These are phyloP conservation scores for Podaxis carcinomalis DNA, from an alignment of 768 basidiomycete species.

Conservation along the genomic window DNA sequence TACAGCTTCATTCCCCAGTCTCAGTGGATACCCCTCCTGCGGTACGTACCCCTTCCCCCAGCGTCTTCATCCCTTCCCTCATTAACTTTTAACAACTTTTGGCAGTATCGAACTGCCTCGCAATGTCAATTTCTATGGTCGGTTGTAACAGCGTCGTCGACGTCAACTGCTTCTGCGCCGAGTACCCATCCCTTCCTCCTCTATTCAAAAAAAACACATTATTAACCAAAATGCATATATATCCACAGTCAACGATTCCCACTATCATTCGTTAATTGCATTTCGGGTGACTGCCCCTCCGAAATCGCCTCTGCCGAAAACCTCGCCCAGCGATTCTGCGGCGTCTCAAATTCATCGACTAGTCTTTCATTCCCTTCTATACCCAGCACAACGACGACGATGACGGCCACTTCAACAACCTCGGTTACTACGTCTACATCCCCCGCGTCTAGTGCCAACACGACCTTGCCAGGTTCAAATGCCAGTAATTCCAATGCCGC, in stretches of 20 bases:
- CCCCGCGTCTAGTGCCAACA: neutral
- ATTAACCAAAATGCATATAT: neutral
- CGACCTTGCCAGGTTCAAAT: neutral
- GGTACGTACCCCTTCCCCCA: conserved; percentile 22
- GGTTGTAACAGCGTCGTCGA: conserved; percentile 42
- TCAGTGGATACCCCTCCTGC: conserved; percentile 34
- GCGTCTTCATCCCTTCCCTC: neutral
- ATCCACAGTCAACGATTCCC: conserved; percentile 30
- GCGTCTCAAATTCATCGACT: conserved; percentile 29
- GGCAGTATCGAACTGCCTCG: conserved; percentile 44
- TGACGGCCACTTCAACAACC: neutral
- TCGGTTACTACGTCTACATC: neutral
- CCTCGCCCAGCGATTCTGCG: conserved; percentile 46
- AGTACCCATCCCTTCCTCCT: conserved; percentile 17
- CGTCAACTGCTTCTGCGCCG: conserved; percentile 46
- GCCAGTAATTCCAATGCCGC: neutral
- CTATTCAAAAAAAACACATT: neutral
- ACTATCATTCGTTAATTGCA: conserved; percentile 30
- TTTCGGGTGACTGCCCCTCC: conserved; percentile 29
- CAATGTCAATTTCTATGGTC: conserved; percentile 28
- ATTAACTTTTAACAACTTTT: neutral
- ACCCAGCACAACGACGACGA: conserved; percentile 13
- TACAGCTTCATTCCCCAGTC: conserved; percentile 31
- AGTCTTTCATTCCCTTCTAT: conserved; percentile 33
- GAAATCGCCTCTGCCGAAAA: conserved; percentile 35